Conservation (phyloP, 805 yeast genomes). For the Spathaspora arborariae region DNA sequence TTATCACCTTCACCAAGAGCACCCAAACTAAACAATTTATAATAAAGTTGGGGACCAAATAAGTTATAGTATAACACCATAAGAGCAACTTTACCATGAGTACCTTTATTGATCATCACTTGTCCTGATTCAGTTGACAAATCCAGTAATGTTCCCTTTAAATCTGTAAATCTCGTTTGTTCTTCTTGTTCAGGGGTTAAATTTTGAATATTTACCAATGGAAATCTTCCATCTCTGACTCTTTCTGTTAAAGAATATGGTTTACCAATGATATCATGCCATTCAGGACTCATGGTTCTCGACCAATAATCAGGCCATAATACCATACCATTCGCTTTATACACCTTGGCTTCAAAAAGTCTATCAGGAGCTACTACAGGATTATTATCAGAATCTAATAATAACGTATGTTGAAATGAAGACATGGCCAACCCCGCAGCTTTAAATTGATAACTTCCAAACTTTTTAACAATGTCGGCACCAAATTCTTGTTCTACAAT, state of each 20-base stretch:
- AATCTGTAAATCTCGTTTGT: conserved; percentile 25
- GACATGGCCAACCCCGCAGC: conserved; percentile 61
- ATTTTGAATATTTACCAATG: conserved; percentile 30
- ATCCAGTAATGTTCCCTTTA: conserved; percentile 55
- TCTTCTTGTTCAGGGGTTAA: conserved; percentile 32
- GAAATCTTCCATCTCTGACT: conserved; percentile 28
- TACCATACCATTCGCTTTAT: conserved; percentile 45
- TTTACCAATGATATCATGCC: conserved; percentile 40
- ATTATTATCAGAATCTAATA: conserved; percentile 51
- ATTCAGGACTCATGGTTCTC: conserved; percentile 58
- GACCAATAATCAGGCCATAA: conserved; percentile 73
- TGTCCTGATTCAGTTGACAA: conserved; percentile 71
- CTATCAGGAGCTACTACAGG: conserved; percentile 40
- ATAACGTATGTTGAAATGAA: conserved; percentile 42
- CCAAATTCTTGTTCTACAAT: conserved; percentile 30
- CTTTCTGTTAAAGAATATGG: conserved; percentile 12
- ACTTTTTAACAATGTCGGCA: conserved; percentile 11
- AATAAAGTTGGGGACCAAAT: conserved; percentile 61
- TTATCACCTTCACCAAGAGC: conserved; percentile 77
- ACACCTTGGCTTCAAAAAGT: conserved; percentile 43
- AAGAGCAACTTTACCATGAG: conserved; percentile 54
- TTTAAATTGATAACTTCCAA: conserved; percentile 49
- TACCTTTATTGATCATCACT: conserved; percentile 54
- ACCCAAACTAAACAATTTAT: conserved; percentile 66
- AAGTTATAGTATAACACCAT: conserved; percentile 62